phyloP scores from a whole-genome alignment of 1,139 yeast species.

The Diutina scorzettiae region DNA sequence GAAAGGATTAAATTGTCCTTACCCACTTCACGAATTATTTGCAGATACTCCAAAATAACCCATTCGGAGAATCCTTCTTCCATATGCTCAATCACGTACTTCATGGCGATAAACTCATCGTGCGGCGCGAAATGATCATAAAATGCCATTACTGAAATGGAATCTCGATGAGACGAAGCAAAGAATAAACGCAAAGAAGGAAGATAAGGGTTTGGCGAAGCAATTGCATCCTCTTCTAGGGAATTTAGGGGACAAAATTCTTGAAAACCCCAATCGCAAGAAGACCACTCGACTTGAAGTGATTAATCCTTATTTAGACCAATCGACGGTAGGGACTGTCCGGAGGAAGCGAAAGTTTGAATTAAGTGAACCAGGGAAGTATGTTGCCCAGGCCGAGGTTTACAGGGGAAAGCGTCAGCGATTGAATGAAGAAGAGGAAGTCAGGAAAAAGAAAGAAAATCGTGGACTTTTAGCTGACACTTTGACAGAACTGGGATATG shows the following conservation, averaged over 20 bases:
- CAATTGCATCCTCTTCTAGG: constrained; percentile 51
- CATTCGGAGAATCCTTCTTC: constrained; percentile 94
- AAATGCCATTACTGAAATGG: neutral
- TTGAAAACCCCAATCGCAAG: constrained; percentile 18
- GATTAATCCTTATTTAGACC: constrained; percentile 55
- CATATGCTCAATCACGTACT: constrained; percentile 93
- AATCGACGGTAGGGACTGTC: constrained; percentile 12
- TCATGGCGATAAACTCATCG: constrained; percentile 31
- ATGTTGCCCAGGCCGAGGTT: constrained; percentile 42
- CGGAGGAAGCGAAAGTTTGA: constrained; percentile 20
- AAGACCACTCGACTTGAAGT: constrained; percentile 23
- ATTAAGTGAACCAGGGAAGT: constrained; percentile 53
- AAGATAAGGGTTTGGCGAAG: constrained; percentile 13
- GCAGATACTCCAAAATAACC: constrained; percentile 81
- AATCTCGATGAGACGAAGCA: neutral
- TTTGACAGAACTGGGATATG: constrained; percentile 35
- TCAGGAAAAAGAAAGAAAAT: constrained; percentile 15
- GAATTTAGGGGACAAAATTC: constrained; percentile 15
- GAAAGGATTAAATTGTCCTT: constrained; percentile 61
- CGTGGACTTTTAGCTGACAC: constrained; percentile 39
- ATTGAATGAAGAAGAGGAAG: constrained; percentile 18
- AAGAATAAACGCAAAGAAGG: neutral
- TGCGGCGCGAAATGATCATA: neutral
- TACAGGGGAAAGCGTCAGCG: constrained; percentile 28
- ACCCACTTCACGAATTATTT: constrained; percentile 77